phyloP scores from a whole-genome alignment of 1,284 basidiomycete species.

The Heterobasidion annosum region DNA sequence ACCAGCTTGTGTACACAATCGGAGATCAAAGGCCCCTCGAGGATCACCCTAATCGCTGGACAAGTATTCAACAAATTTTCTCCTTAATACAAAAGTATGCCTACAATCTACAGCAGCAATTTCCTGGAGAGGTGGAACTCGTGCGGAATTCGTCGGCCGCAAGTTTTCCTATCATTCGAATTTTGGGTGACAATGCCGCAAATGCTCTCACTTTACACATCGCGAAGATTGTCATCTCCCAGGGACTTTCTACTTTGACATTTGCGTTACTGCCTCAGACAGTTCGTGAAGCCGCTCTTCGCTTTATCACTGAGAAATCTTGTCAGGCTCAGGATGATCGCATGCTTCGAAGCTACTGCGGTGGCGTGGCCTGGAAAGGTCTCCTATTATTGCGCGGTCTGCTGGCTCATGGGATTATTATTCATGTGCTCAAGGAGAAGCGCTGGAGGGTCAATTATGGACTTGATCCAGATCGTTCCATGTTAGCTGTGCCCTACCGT shows the following conservation, averaged over 20 bases:
- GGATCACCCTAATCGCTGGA: slow-evolving; percentile 38
- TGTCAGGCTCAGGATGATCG: neutral
- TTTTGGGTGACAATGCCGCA: slow-evolving; percentile 4
- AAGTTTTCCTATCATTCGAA: slow-evolving; percentile 10
- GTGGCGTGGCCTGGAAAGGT: slow-evolving; percentile 18
- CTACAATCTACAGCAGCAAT: slow-evolving; percentile 15
- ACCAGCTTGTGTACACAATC: slow-evolving; percentile 40
- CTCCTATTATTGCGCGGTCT: slow-evolving; percentile 36
- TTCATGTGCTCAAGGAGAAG: slow-evolving; percentile 25
- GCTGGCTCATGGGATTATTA: slow-evolving; percentile 27
- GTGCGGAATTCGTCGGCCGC: neutral
- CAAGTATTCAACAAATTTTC: slow-evolving; percentile 31
- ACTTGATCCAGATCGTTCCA: neutral
- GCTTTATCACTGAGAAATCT: neutral
- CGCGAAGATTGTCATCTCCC: slow-evolving; percentile 4
- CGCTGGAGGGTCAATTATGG: slow-evolving; percentile 23
- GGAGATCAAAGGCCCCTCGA: slow-evolving; percentile 32
- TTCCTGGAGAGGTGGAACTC: slow-evolving; percentile 3
- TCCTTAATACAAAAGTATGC: slow-evolving; percentile 14
- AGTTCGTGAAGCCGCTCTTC: neutral
- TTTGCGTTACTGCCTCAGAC: slow-evolving; percentile 6
- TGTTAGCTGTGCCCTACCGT: neutral
- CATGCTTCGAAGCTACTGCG: neutral
- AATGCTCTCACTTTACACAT: slow-evolving; percentile 2
- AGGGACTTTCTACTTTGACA: slow-evolving; percentile 1